Base-by-base conservation (phyloP, 495 filamentous ascomycete genomes). In the Penicillium ochrochloron region DNA sequence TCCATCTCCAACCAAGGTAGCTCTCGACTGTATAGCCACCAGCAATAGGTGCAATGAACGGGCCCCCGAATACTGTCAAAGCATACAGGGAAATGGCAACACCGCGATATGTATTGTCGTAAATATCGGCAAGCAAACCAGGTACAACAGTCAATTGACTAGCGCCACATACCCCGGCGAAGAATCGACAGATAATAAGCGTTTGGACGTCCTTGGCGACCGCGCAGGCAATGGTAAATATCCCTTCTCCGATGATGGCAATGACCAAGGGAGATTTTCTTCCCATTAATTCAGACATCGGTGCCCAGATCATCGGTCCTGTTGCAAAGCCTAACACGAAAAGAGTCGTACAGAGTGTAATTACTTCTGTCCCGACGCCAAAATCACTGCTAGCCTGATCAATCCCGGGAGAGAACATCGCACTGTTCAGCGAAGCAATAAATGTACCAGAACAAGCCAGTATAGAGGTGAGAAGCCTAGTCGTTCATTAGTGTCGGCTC, bases 281-380 rank as follows among this genome's bases (percentile, higher is more conserved):
- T 25, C 93, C 93, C 64, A 85, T 85, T 25, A 97, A 77, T 72
- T 97, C 93, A 12, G 90, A 93, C 15, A 90, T 75, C 0, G 93
- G 93, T 1, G 81, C 85, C 79, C 81, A 89, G n/a, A 87, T 61
- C 0, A 84, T 62, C 9, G 87, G 87, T 2, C 85, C 87, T 7
- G 81, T 64, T 8, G 78, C 76, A 56, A 82, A 84, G 0, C 82
- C 86, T 1, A 89, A 64, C 0, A 90, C 79, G 60, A 83, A 86
- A 0, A 89, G 66, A 5, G 76, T 79, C 5, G 84, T 84, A 17
- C 83, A 85, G 14, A 88, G 73, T 1, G 78, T 81, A 52, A 75
- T 81, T 37, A 85, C 83, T 60, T 84, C 82, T 1, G 66, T 67
- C 3, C 75, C 74, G 21, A 88, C 79, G 12, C 74, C 53, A 56